These are phyloP conservation scores for Falciphora oryzae DNA, from an alignment of 2,329 filamentous ascomycete species.

Conservation along the genomic window DNA sequence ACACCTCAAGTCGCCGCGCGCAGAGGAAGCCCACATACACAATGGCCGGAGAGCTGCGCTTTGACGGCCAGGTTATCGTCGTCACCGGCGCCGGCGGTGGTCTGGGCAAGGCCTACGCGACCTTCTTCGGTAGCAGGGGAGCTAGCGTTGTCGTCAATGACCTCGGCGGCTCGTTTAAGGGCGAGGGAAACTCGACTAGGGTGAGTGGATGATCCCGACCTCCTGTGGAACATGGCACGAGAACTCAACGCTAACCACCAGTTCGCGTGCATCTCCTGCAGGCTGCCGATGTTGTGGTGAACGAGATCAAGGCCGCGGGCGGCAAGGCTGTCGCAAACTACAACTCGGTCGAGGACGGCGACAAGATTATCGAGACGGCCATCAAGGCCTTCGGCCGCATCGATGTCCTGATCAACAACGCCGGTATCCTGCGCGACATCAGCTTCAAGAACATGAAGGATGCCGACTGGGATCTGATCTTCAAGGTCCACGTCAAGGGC, in stretches of 20 bases:
- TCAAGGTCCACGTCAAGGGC: conserved; percentile 86
- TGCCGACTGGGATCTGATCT: conserved; percentile 91
- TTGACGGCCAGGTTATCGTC: conserved; percentile 83
- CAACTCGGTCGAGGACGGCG: conserved; percentile 87
- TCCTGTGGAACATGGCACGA: background rate
- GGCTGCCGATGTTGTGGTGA: conserved; percentile 77
- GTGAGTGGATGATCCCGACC: conserved; percentile 39
- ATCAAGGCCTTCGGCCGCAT: conserved; percentile 78
- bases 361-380: conserved; percentile 87
- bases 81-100: conserved; percentile 83
- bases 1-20: background rate
- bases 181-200: conserved; percentile 82
- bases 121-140: conserved; percentile 87
- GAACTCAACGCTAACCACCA: conserved; percentile 17
- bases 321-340: conserved; percentile 98
- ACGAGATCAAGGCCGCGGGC: conserved; percentile 79
- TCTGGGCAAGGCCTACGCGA: conserved; percentile 73
- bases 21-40: conserved; percentile 12
- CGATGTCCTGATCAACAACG: conserved; percentile 96
- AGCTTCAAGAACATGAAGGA: conserved; percentile 99
- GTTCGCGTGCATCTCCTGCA: conserved; percentile 25
- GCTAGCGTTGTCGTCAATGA: conserved; percentile 81
- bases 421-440: conserved; percentile 88
- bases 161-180: conserved; percentile 86
- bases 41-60: conserved; percentile 65